phyloP scores from a whole-genome alignment of 2,329 filamentous ascomycete species.

The Metarhizium anisopliae region DNA sequence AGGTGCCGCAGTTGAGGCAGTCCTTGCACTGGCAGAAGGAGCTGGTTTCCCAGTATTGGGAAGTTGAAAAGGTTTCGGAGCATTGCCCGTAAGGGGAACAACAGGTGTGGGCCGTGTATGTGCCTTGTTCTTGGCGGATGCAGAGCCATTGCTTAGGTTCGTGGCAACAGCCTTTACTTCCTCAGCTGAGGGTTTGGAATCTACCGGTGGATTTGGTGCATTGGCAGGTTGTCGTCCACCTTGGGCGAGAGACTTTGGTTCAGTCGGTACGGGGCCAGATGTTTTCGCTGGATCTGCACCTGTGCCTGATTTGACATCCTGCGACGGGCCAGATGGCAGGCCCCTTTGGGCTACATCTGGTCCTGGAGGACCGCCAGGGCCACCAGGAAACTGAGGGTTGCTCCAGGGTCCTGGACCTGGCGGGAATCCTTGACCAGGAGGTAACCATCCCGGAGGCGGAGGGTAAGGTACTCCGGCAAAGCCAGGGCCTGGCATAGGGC shows the following conservation, averaged over 20 bases:
- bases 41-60: slow-evolving; percentile 17
- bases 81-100: slow-evolving; percentile 49
- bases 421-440: slow-evolving; percentile 66
- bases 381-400: slow-evolving; percentile 53
- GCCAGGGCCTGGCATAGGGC: slow-evolving; percentile 47
- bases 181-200: slow-evolving; percentile 55
- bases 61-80: slow-evolving; percentile 28
- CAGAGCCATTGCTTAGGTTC: slow-evolving; percentile 29
- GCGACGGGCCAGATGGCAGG: slow-evolving; percentile 32
- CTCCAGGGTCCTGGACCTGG: slow-evolving; percentile 54
- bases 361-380: slow-evolving; percentile 46
- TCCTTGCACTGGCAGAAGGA: slow-evolving; percentile 24
- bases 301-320: slow-evolving; percentile 38
- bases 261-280: slow-evolving; percentile 36
- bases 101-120: slow-evolving; percentile 53
- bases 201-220: slow-evolving; percentile 55
- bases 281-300: slow-evolving; percentile 39
- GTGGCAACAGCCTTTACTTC: slow-evolving; percentile 36
- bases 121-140: slow-evolving; percentile 20
- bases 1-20: slow-evolving; percentile 24
- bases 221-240: slow-evolving; percentile 35
- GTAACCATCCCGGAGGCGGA: slow-evolving; percentile 70
- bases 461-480: slow-evolving; percentile 73
- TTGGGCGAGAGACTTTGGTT: slow-evolving; percentile 44
- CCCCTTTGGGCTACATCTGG: slow-evolving; percentile 48